Evolutionary conservation across 352 stramenopile species (phyloP).

Genomic region (Globisporangium abappressorium): DNA sequence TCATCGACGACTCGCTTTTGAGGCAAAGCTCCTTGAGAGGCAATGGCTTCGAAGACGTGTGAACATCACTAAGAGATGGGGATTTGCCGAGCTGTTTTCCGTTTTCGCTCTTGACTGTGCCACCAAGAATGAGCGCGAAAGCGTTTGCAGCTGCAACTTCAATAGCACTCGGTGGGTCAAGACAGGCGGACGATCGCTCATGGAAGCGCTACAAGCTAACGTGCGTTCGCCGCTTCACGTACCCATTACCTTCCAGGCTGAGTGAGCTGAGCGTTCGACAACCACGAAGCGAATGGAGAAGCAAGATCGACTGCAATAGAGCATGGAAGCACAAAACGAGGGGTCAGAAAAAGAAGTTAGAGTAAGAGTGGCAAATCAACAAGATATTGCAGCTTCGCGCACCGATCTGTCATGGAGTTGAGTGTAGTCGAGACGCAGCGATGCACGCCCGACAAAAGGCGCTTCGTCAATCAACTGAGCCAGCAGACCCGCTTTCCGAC

Average conservation of each 20-base stretch:
- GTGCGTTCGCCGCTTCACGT: conserved; percentile 31
- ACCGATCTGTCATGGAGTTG: conserved; percentile 59
- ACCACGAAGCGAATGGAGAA: conserved; percentile 56
- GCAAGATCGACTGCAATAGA: conserved; percentile 37
- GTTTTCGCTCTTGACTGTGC: not conserved
- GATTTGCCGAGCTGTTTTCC: not conserved
- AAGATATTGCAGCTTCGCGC: not conserved
- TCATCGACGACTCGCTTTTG: conserved; percentile 38
- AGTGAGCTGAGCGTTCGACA: conserved; percentile 53
- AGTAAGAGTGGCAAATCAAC: not conserved
- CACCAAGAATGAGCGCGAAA: conserved; percentile 40
- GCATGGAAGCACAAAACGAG: not conserved
- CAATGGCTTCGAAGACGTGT: conserved; percentile 24
- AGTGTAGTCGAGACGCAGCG: conserved; percentile 54
- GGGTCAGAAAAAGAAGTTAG: not conserved
- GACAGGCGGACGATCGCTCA: conserved; percentile 5
- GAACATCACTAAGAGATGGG: conserved; percentile 1
- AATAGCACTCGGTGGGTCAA: conserved; percentile 22
- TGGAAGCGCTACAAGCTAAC: conserved; percentile 17
- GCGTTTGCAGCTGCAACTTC: conserved; percentile 41
- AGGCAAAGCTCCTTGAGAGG: conserved; percentile 58
- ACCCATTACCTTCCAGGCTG: conserved; percentile 71
- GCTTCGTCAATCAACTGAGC: conserved; percentile 49
- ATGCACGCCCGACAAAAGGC: conserved; percentile 35
- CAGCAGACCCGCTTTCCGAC: conserved; percentile 39